A percentile compares a stretch with the other conserved stretches of the same genome.
Conservation (phyloP, 2,329 filamentous ascomycete genomes). For the Niveomyces coronatus region DNA sequence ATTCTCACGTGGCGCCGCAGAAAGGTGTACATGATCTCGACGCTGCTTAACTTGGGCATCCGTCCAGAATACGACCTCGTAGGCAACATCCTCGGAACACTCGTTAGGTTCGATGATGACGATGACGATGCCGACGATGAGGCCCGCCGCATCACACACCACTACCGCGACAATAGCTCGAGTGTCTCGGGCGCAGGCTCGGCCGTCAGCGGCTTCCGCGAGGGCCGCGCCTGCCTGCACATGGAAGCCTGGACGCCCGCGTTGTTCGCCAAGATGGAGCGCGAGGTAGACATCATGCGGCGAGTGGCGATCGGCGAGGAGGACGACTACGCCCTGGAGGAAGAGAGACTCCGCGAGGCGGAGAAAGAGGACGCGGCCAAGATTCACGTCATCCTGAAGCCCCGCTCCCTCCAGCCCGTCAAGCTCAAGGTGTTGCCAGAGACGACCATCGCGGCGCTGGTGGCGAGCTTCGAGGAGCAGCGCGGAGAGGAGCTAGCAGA, state of each 20-base stretch:
- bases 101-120: no score
- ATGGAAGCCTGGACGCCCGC: slow-evolving; percentile 70
- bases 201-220: slow-evolving; percentile 38
- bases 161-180: no score
- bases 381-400: slow-evolving; percentile 43
- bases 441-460: slow-evolving; percentile 52
- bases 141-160: no score
- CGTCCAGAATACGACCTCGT: slow-evolving; percentile 26
- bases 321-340: slow-evolving; percentile 10
- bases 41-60: slow-evolving; percentile 58
- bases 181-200: no score
- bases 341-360: no score
- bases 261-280: slow-evolving; percentile 39
- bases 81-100: no score
- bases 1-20: slow-evolving; percentile 73
- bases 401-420: slow-evolving; percentile 38
- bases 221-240: slow-evolving; percentile 50
- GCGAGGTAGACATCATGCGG: slow-evolving; percentile 18
- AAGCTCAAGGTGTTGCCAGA: slow-evolving; percentile 41
- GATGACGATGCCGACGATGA: no score
- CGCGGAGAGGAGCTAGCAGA: slow-evolving; percentile 38
- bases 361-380: slow-evolving; percentile 23
- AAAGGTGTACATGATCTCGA: slow-evolving; percentile 66
- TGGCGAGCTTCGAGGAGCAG: slow-evolving; percentile 55
- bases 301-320: slow-evolving; percentile 4